A percentile compares a stretch with the other conserved stretches of the same genome.
These are phyloP conservation scores for Aspergillus ellipticus DNA, from an alignment of 495 filamentous ascomycete species.

Conservation along the genomic window DNA sequence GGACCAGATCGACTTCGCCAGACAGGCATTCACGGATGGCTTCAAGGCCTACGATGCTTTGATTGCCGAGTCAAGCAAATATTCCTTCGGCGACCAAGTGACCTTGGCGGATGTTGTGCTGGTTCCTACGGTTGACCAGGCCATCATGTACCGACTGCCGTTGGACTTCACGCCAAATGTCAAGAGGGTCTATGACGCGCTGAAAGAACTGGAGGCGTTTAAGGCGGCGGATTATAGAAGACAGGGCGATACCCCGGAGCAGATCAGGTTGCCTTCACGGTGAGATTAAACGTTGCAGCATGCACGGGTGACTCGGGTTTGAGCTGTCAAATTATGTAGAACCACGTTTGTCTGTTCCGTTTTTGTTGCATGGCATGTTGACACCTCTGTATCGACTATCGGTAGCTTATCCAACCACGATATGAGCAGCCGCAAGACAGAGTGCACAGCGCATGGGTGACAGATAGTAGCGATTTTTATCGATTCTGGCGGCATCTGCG, in stretches of 20 bases:
- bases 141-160: neutral
- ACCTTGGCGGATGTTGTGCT: neutral
- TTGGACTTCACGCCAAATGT: neutral
- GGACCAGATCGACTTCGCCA: neutral
- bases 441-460: neutral
- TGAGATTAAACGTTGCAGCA: neutral
- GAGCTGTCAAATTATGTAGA: neutral
- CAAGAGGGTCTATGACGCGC: neutral
- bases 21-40: neutral
- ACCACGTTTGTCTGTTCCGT: neutral
- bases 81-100: neutral
- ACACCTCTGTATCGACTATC: too few species aligned
- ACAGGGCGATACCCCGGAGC: slow-evolving; percentile 1
- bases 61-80: neutral
- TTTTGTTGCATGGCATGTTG: neutral
- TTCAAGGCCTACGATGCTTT: neutral
- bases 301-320: neutral
- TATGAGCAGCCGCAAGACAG: neutral
- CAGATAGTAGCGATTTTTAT: neutral
- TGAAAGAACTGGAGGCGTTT: neutral
- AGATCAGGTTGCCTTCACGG: neutral
- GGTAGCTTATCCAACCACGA: too few species aligned
- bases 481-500: neutral
- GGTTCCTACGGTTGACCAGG: neutral
- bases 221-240: neutral